Evolutionary conservation across 1,284 basidiomycete genomes (phyloP).

Genomic region (Ceratorhiza oryzae-sativae): DNA sequence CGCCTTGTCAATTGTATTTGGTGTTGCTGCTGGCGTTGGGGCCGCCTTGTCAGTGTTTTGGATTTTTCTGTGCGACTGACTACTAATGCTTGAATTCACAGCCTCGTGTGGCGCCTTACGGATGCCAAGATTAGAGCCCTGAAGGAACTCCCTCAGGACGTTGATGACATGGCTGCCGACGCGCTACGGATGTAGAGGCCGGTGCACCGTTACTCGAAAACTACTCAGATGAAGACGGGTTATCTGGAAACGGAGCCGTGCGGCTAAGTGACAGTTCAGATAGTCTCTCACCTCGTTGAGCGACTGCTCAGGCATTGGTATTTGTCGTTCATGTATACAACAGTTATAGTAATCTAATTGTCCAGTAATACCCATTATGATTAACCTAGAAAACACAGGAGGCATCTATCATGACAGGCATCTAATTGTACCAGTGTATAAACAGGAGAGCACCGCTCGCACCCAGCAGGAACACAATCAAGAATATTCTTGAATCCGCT

Average conservation of each 20-base stretch:
- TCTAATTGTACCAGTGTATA: constrained; percentile 72
- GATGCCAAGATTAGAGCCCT: constrained; percentile 62
- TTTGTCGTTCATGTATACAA: constrained; percentile 1
- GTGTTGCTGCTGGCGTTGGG: constrained; percentile 62
- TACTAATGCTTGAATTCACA: background rate
- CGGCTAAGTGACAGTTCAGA: constrained; percentile 30
- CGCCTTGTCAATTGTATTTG: constrained; percentile 62
- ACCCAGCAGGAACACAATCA: constrained; percentile 85
- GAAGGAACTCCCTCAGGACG: constrained; percentile 58
- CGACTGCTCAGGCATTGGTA: background rate
- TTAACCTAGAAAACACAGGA: background rate
- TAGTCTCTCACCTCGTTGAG: constrained; percentile 3
- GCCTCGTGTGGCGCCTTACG: constrained; percentile 41
- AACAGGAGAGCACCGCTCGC: constrained; percentile 87
- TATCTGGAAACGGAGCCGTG: constrained; percentile 14
- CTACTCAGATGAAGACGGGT: constrained; percentile 45
- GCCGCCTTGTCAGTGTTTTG: constrained; percentile 64
- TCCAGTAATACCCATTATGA: constrained; percentile 21
- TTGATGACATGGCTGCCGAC: constrained; percentile 65
- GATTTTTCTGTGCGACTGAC: background rate
- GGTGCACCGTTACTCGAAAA: constrained; percentile 63
- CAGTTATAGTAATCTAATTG: constrained; percentile 3
- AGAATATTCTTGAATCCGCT: constrained; percentile 81
- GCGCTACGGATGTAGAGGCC: constrained; percentile 70
- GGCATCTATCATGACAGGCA: constrained; percentile 1